Base-by-base conservation (phyloP, 2,329 filamentous ascomycete genomes). In the Venturia nashicola region DNA sequence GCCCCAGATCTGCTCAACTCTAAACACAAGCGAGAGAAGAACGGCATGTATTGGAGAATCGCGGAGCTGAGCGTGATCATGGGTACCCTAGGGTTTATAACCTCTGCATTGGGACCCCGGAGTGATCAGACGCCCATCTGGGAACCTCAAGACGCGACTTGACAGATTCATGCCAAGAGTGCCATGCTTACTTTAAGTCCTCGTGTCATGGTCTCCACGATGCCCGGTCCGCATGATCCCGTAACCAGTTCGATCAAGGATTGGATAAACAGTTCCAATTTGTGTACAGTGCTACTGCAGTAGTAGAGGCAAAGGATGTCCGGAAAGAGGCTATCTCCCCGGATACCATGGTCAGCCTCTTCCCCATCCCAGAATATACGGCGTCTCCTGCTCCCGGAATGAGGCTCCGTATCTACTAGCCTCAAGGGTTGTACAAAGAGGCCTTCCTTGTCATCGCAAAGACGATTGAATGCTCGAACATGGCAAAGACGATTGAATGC, bases 71-170 rank as follows among this genome's bases (percentile, higher is more conserved):
- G 2, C 2, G 16, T n/a, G 18, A 16, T n/a, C 51, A 57, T 34
- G 48, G 48, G 23, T 48, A 55, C 23, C 48, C 51, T 57, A 57
- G 51, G 51, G 51, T 27, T 36, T 36, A 2, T 18, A 57, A 3
- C 7, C 51, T 57, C 59, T 39, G 59, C 36, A 60, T 42, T 44
- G 39, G 39, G 59, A 18, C 36, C n/a, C n/a, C 59, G 20, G 42
- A 42, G 14, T n/a, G 20, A 27, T 43, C 39, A 27, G 27, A 23
- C n/a, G 39, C 14, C 39, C 36, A 60, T 34, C 36, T 60, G 59
- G 42, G 36, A n/a, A 60, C 23, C 59, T 60, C n/a, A 60, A 60
- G 9, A 61, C 42, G 43, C 43, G 46, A 62, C 46, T 36, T 46
- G 61, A 46, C 61, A 39, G 32, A 57, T 57, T 57, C 51, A 36